Evolutionary conservation across 2,329 filamentous ascomycete genomes (phyloP).

Genomic region (Phialemoniopsis sp.): DNA sequence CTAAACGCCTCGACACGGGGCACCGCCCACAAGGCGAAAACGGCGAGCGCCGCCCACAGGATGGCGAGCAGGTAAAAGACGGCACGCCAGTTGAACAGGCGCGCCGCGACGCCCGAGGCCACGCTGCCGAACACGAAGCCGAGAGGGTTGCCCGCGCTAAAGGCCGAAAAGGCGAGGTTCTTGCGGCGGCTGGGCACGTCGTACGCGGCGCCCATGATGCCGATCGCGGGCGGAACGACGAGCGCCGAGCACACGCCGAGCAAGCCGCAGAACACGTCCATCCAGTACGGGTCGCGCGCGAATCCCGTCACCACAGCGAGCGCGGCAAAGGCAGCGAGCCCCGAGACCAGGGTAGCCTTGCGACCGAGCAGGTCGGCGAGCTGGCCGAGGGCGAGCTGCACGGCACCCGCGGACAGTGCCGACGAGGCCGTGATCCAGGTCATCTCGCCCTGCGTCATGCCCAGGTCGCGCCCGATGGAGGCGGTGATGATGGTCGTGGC

Average conservation of each 20-base stretch:
- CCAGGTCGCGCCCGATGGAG: conserved; percentile 52
- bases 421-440: conserved; percentile 65
- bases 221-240: conserved; percentile 59
- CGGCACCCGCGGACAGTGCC: conserved; percentile 58
- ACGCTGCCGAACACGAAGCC: conserved; percentile 43
- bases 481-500: conserved; percentile 58
- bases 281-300: conserved; percentile 49
- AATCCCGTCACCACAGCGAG: too few species aligned
- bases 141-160: conserved; percentile 36
- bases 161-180: conserved; percentile 62
- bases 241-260: conserved; percentile 62
- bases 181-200: conserved; percentile 56
- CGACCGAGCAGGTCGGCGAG: conserved; percentile 64
- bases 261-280: conserved; percentile 61
- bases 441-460: conserved; percentile 62
- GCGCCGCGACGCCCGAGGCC: conserved; percentile 56
- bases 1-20: conserved; percentile 45
- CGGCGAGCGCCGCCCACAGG: conserved; percentile 56
- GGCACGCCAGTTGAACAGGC: conserved; percentile 60
- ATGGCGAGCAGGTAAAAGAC: conserved; percentile 59
- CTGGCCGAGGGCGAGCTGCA: conserved; percentile 63
- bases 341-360: conserved; percentile 54
- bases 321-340: conserved; percentile 44
- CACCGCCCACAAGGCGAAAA: conserved; percentile 57
- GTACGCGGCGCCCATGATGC: conserved; percentile 61